Evolutionary conservation across 352 stramenopile species (phyloP).

Genomic region (Phytophthora macrochlamydospora): DNA sequence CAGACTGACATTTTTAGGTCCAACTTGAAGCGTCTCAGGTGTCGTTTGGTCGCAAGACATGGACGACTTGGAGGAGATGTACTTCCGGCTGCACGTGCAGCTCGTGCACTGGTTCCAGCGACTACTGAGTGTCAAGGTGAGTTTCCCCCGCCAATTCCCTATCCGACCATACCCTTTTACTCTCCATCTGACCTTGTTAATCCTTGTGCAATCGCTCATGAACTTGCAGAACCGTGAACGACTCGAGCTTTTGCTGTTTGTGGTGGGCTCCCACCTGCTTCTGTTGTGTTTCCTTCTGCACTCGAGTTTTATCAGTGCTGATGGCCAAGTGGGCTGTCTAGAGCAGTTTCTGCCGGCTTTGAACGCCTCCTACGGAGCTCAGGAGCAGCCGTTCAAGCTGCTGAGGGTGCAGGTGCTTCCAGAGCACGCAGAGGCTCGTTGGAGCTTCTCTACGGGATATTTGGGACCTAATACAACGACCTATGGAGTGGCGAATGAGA

Average conservation of each 20-base stretch:
- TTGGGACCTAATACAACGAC: conserved; percentile 3
- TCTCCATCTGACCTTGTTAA: conserved; percentile 5
- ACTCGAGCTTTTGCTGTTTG: conserved; percentile 68
- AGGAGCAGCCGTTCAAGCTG: conserved; percentile 29
- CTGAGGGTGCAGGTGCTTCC: conserved; percentile 48
- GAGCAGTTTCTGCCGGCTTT: conserved; percentile 27
- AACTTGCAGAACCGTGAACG: conserved; percentile 45
- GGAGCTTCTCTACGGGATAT: conserved; percentile 18
- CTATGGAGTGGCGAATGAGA: neutral
- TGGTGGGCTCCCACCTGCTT: conserved; percentile 56
- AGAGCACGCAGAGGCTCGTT: conserved; percentile 10
- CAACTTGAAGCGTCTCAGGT: neutral
- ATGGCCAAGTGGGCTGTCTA: conserved; percentile 41
- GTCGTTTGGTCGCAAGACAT: conserved; percentile 13
- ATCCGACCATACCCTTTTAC: conserved; percentile 2
- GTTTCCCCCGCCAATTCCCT: neutral
- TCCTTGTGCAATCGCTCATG: conserved; percentile 1
- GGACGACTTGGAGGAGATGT: conserved; percentile 73
- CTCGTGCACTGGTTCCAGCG: conserved; percentile 53
- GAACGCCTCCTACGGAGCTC: conserved; percentile 6
- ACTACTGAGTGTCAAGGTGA: conserved; percentile 51
- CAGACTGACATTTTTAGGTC: neutral
- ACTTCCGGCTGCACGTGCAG: conserved; percentile 77
- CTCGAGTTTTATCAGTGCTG: conserved; percentile 50
- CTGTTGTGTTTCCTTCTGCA: conserved; percentile 58